Evolutionary conservation across 2,329 filamentous ascomycete genomes (phyloP), one percentile per base, ranked within the genome.

Genomic region (Pseudogymnoascus sp.): DNA sequence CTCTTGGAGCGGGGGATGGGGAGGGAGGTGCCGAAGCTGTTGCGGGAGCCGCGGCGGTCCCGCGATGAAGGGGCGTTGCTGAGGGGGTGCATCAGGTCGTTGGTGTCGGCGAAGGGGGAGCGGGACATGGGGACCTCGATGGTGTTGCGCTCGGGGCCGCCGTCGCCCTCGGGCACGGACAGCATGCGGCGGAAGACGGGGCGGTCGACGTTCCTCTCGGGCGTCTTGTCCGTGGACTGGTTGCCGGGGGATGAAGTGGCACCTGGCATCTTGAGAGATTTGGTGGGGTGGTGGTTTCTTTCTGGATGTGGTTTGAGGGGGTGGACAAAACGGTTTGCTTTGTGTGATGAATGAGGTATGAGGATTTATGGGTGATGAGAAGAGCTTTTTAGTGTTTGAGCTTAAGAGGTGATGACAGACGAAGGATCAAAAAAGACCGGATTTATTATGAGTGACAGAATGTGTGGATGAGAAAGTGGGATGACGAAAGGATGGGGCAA

Each of bases 21-120:
- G 15, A 91, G 82, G 19, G 87, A 83, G 60, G 86, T 81, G 66
- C 88, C 88, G 72, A 91, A 91, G 17, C 87, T 91, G 82, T 91
- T 91, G 67, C 88, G 84, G 19, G 88, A 91, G 57, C 83, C 81
- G 68, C 88, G 78, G 66, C 88, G 80, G 68, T 88, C 85, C 74
- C 80, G 85, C 79, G 84, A 84, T 7, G 87, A 90, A 15, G 87
- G 87, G 13, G 82, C 79, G 53, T 87, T 77, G 70, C 85, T 89
- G 71, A 91, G 79, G 71, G 83, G 86, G 80, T 91, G 88, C 87
- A 91, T 90, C 76, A 87, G 87, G 68, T 82, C 80, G 50, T 82
- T 77, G 26, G 84, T 84, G 76, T 91, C 86, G 33, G 87, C 86
- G 67, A 89, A 83, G 62, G 86, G 83, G 62, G 85, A 88, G 68